Conservation (phyloP, 1,284 basidiomycete species). For the Leccinum huronense region DNA sequence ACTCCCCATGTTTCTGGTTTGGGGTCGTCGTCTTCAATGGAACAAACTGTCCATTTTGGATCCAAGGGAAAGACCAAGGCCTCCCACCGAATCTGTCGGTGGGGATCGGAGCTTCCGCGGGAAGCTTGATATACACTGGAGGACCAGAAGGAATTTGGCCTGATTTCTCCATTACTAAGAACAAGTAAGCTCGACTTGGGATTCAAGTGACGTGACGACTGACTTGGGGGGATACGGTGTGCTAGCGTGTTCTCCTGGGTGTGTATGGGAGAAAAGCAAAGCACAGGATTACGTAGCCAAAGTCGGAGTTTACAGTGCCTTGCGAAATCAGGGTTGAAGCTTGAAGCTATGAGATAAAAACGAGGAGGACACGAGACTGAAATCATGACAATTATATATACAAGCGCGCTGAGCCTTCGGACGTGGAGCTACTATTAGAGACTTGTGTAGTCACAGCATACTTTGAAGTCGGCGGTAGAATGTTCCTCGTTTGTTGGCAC, state of each 20-base stretch:
- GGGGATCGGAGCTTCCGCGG: neutral
- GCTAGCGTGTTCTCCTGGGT: neutral
- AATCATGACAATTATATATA: too few relatives aligned
- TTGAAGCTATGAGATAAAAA: too few relatives aligned
- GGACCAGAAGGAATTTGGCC: neutral
- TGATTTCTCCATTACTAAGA: neutral
- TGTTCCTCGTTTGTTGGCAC: too few relatives aligned
- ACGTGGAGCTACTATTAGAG: too few relatives aligned
- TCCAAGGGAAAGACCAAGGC: neutral
- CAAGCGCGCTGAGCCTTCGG: too few relatives aligned
- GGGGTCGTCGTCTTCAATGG: conserved; percentile 28
- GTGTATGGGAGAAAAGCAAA: neutral
- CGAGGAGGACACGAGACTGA: too few relatives aligned
- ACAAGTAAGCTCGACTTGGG: neutral
- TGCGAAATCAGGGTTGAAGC: too few relatives aligned
- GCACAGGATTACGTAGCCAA: neutral
- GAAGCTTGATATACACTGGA: neutral
- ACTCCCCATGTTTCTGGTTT: neutral
- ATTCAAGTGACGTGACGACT: neutral
- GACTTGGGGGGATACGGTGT: neutral
- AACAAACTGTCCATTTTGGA: neutral
- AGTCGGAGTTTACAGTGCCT: neutral
- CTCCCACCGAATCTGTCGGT: neutral
- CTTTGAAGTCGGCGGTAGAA: too few relatives aligned
- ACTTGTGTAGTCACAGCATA: too few relatives aligned